Evolutionary conservation across 106 monocot genomes (phyloP).

Genomic region (Dioscorea dumetorum): DNA sequence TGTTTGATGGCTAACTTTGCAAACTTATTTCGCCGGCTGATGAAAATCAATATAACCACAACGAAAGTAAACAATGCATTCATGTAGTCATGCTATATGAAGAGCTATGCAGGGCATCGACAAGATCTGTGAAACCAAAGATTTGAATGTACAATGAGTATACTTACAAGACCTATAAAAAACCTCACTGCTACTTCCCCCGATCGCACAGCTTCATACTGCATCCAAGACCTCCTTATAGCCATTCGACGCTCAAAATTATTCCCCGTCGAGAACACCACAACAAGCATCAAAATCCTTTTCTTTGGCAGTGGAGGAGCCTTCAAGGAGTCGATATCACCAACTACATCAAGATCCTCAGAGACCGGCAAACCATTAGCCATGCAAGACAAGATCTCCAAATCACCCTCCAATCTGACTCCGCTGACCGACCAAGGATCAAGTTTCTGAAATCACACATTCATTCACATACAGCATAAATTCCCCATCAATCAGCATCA

Average conservation of each 20-base stretch:
- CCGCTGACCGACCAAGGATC: slow-evolving; percentile 73
- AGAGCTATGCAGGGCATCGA: no score
- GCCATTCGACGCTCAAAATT: slow-evolving; percentile 86
- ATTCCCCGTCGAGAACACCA: slow-evolving; percentile 69
- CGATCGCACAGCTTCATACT: slow-evolving; percentile 68
- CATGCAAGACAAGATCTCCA: slow-evolving; percentile 58
- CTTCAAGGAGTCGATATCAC: slow-evolving; percentile 40
- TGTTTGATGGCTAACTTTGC: slow-evolving; percentile 1
- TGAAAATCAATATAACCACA: no score
- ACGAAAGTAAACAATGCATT: no score
- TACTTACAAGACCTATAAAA: slow-evolving; percentile 82
- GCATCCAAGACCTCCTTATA: slow-evolving; percentile 83
- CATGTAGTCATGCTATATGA: no score
- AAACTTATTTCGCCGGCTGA: no score
- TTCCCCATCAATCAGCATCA: no score
- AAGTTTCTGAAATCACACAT: slow-evolving; percentile 39
- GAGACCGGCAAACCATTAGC: slow-evolving; percentile 69
- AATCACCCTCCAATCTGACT: slow-evolving; percentile 58
- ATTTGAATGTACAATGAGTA: background rate
- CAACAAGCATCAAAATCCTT: slow-evolving; percentile 56
- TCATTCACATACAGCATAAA: slow-evolving; percentile 11
- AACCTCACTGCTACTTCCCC: slow-evolving; percentile 73
- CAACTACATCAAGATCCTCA: slow-evolving; percentile 38
- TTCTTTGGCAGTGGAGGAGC: slow-evolving; percentile 45
- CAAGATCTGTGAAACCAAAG: no score